These are phyloP conservation scores for Pestalotiopsis sp. DNA, from an alignment of 2,329 filamentous ascomycete species.

Conservation along the genomic window DNA sequence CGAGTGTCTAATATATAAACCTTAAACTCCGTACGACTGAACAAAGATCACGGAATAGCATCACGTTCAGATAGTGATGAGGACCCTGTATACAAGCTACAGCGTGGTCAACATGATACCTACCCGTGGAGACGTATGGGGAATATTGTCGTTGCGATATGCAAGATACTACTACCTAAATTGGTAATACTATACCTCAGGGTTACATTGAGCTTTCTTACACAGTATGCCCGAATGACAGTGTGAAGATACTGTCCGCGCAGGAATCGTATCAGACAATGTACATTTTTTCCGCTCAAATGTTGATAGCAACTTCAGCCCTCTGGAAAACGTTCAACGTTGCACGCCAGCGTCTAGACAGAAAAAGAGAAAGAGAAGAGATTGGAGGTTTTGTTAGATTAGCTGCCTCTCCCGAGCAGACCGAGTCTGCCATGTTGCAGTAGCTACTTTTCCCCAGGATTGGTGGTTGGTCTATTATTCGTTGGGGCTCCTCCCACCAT, in stretches of 20 bases:
- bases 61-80: too few relatives aligned
- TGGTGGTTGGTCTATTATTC: not conserved
- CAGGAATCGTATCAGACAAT: not conserved
- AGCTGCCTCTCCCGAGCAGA: not conserved
- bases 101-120: too few relatives aligned
- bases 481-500: not conserved
- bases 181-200: not conserved
- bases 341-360: not conserved
- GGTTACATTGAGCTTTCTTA: not conserved
- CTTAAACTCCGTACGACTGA: too few relatives aligned
- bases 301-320: not conserved
- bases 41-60: too few relatives aligned
- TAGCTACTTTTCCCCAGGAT: not conserved
- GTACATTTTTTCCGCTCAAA: not conserved
- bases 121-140: too few relatives aligned
- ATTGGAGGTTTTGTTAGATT: not conserved
- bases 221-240: not conserved
- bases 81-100: too few relatives aligned
- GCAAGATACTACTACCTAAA: not conserved
- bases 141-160: too few relatives aligned
- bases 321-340: not conserved
- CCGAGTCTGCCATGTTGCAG: conserved; percentile 1
- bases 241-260: not conserved
- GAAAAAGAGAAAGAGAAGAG: not conserved
- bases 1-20: too few relatives aligned